Conservation (phyloP, 352 stramenopile genomes). For the Phytophthora ohioensis region DNA sequence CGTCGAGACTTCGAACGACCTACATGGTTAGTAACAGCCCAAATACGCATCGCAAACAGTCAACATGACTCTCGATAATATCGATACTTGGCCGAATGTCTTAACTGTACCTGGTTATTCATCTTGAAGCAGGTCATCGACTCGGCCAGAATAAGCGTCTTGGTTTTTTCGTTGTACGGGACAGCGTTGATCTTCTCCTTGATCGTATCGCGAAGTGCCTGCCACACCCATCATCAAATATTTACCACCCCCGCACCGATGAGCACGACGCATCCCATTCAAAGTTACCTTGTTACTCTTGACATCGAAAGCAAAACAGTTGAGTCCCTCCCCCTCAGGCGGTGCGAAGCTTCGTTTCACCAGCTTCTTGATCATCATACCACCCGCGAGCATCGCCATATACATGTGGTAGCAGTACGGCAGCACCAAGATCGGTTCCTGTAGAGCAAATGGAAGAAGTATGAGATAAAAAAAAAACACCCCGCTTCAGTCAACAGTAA, state of each 20-base stretch:
- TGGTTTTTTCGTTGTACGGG: constrained; percentile 50
- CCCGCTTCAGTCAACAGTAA: neutral
- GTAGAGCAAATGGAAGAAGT: constrained; percentile 1
- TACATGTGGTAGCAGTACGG: constrained; percentile 85
- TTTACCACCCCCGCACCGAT: neutral
- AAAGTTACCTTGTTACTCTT: constrained; percentile 58
- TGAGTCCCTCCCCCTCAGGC: constrained; percentile 51
- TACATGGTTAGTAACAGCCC: constrained; percentile 13
- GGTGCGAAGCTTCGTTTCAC: constrained; percentile 67
- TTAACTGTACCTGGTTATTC: constrained; percentile 67
- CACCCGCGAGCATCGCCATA: constrained; percentile 69
- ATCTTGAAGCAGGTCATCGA: constrained; percentile 67
- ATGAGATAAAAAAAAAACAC: neutral
- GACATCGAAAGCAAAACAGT: constrained; percentile 59
- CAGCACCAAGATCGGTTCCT: constrained; percentile 69
- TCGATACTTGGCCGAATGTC: neutral
- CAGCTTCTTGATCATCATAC: constrained; percentile 71
- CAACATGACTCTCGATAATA: neutral
- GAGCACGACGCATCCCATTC: neutral
- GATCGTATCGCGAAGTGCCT: constrained; percentile 58
- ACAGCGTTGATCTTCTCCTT: constrained; percentile 73
- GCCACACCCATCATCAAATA: neutral
- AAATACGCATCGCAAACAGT: neutral
- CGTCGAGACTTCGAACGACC: constrained; percentile 74
- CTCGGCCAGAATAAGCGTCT: constrained; percentile 58